These are phyloP conservation scores for Chrysoporthe austroafricana DNA, from an alignment of 2,329 filamentous ascomycete species.

Conservation along the genomic window DNA sequence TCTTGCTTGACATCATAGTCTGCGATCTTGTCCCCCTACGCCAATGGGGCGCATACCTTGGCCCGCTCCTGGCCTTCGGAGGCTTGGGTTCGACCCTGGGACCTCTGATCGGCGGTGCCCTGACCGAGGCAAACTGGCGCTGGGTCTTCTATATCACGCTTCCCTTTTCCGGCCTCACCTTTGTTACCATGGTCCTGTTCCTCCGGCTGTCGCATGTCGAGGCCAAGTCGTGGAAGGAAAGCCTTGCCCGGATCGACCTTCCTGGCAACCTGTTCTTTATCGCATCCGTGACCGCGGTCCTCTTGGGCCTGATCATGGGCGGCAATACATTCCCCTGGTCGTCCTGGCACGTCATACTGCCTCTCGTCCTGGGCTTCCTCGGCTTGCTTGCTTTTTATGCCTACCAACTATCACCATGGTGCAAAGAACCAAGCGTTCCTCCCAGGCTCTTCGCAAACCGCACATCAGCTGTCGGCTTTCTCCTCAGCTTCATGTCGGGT, in stretches of 20 bases:
- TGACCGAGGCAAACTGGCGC: conserved; percentile 38
- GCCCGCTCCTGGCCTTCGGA: conserved; percentile 21
- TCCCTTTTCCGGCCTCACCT: conserved; percentile 31
- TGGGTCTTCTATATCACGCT: conserved; percentile 38
- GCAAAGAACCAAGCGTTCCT: conserved; percentile 39
- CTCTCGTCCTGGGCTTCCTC: conserved; percentile 43
- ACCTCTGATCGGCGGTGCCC: conserved; percentile 38
- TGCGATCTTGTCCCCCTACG: conserved; percentile 42
- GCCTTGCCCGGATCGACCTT: conserved; percentile 28
- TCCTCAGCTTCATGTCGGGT: neutral
- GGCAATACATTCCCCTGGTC: conserved; percentile 30
- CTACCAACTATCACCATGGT: too few relatives aligned
- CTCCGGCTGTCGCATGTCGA: conserved; percentile 33
- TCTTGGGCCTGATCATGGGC: conserved; percentile 32
- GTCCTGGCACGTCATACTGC: conserved; percentile 34
- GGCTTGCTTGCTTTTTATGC: conserved; percentile 40
- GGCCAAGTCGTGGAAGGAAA: too few relatives aligned
- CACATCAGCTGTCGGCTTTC: neutral
- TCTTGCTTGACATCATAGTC: conserved; percentile 42
- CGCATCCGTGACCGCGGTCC: conserved; percentile 22
- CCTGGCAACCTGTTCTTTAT: conserved; percentile 31
- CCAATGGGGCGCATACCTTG: conserved; percentile 40
- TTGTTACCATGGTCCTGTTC: conserved; percentile 35
- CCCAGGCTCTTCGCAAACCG: conserved; percentile 12
- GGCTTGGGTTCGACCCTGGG: conserved; percentile 37